Percentiles rank a stretch among this genome's conserved stretches.
Conservation (phyloP, 208 protist species). For the Polymyxa betae region DNA sequence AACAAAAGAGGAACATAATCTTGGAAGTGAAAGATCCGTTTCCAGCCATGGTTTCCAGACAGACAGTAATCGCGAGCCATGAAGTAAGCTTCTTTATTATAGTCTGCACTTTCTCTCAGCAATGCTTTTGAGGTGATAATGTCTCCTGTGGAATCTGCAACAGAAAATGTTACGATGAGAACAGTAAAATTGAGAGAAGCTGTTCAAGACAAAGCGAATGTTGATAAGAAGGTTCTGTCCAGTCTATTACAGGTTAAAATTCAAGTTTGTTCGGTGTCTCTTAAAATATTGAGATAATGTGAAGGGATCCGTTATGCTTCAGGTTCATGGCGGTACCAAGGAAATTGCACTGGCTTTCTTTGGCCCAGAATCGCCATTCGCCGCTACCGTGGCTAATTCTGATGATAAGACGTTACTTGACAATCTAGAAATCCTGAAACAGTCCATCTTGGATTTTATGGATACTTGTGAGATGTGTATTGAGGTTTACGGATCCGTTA, state of each 20-base stretch:
- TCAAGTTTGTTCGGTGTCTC: neutral
- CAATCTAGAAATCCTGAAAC: neutral
- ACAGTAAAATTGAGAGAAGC: neutral
- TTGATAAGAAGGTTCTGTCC: slow-evolving; percentile 47
- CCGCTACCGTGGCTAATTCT: neutral
- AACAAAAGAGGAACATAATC: slow-evolving; percentile 39
- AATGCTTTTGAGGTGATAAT: neutral
- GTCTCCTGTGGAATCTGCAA: slow-evolving; percentile 25
- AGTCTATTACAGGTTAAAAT: slow-evolving; percentile 1
- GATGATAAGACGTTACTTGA: neutral
- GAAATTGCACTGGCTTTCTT: slow-evolving; percentile 45
- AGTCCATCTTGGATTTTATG: slow-evolving; percentile 7
- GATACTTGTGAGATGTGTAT: neutral
- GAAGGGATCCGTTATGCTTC: slow-evolving; percentile 37
- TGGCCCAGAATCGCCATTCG: neutral
- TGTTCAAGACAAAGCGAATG: neutral
- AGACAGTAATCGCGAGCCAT: neutral
- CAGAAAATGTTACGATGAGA: slow-evolving; percentile 26
- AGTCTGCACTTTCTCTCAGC: neutral
- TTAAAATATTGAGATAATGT: neutral
- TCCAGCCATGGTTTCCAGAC: neutral
- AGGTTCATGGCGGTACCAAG: slow-evolving; percentile 51
- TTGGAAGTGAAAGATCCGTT: neutral
- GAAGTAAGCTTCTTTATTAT: neutral
- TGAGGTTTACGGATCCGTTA: neutral